Percentiles rank a stretch among this genome's conserved stretches.
Evolutionary conservation across 73 alveolate species (phyloP).

Genomic region (Tetrahymena elliotti): DNA sequence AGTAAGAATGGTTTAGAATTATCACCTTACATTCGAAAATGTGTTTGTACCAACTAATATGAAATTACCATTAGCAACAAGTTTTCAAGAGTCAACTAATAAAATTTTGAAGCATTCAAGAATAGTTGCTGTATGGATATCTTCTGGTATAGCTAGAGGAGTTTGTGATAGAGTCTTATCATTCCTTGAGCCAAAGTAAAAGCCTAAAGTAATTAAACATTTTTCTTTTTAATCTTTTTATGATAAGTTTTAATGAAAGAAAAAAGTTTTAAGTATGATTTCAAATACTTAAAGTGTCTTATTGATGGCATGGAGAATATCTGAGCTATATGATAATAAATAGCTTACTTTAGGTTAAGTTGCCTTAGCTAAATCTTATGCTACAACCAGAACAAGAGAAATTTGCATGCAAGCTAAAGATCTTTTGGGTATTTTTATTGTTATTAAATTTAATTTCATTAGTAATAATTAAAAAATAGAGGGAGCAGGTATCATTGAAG

Average conservation of each 20-base stretch:
- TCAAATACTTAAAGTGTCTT: constrained; percentile 27
- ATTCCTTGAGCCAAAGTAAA: neutral
- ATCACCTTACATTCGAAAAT: constrained; percentile 47
- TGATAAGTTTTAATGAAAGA: constrained; percentile 45
- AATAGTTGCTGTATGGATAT: constrained; percentile 64
- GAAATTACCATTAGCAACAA: constrained; percentile 43
- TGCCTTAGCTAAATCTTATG: constrained; percentile 61
- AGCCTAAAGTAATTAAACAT: constrained; percentile 8
- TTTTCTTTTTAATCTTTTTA: constrained; percentile 20
- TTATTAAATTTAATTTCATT: neutral
- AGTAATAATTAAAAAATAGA: neutral
- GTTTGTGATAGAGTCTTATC: constrained; percentile 23
- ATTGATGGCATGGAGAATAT: constrained; percentile 34
- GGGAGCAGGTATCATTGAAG: neutral
- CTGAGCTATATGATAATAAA: constrained; percentile 52
- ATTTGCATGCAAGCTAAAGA: constrained; percentile 61
- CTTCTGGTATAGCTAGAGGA: constrained; percentile 67
- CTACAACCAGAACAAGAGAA: constrained; percentile 52
- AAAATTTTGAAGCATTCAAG: constrained; percentile 61
- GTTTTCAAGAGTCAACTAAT: constrained; percentile 65
- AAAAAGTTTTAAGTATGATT: constrained; percentile 57
- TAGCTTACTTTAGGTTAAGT: constrained; percentile 68
- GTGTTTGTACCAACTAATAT: constrained; percentile 57
- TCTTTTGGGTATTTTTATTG: constrained; percentile 35
- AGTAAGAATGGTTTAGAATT: constrained; percentile 54